Conservation (phyloP, 2,329 filamentous ascomycete genomes). For the Clonostachys rhizophaga region DNA sequence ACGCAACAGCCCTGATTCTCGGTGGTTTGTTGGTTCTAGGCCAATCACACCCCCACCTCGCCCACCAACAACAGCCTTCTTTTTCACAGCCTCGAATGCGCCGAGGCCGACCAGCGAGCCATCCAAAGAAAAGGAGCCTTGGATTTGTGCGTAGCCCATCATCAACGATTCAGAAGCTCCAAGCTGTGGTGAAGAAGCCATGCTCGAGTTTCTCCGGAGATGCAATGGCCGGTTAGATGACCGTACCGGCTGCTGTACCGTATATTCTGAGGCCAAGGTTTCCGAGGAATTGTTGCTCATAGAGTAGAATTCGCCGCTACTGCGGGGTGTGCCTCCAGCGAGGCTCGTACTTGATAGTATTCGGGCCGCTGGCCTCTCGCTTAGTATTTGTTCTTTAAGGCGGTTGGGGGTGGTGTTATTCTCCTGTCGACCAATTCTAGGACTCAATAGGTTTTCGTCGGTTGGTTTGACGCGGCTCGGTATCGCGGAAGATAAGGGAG, state of each 20-base stretch:
- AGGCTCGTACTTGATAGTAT: conserved; percentile 76
- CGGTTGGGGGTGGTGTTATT: conserved; percentile 40
- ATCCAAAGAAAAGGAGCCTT: conserved; percentile 87
- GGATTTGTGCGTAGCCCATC: conserved; percentile 96
- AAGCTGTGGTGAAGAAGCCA: conserved; percentile 31
- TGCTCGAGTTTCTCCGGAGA: conserved; percentile 38
- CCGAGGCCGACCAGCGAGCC: conserved; percentile 85
- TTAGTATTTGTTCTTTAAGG: conserved; percentile 44
- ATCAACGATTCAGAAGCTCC: conserved; percentile 74
- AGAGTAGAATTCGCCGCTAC: conserved; percentile 92
- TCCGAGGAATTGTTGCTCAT: conserved; percentile 93
- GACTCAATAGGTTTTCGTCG: conserved; percentile 33
- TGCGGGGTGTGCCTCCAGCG: conserved; percentile 72
- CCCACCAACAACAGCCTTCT: conserved; percentile 83
- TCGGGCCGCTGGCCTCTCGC: conserved; percentile 46
- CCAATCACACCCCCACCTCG: conserved; percentile 85
- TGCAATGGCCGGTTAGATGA: conserved; percentile 33
- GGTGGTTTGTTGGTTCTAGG: conserved; percentile 67
- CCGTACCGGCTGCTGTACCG: conserved; percentile 41
- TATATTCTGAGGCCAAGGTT: conserved; percentile 86
- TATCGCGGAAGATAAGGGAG: conserved; percentile 27
- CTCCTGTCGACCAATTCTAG: conserved; percentile 25
- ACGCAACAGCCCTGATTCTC: conserved; percentile 74
- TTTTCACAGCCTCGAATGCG: conserved; percentile 92
- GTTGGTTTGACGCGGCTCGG: conserved; percentile 14